A percentile compares a stretch with the other conserved stretches of the same genome.
phyloP scores from a whole-genome alignment of 257 asterid species.

The Primulina eburnea region DNA sequence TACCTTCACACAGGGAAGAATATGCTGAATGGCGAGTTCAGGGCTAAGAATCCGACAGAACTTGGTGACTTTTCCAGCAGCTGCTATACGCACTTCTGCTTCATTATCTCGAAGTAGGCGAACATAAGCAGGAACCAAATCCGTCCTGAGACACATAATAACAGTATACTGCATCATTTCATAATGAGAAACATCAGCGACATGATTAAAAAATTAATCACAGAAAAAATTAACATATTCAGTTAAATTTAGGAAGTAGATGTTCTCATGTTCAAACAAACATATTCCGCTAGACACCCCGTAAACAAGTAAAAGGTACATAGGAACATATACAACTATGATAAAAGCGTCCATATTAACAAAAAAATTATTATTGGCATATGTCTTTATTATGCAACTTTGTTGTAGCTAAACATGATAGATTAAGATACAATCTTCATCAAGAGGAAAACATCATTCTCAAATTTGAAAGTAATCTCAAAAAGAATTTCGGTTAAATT shows the following conservation, averaged over 20 bases:
- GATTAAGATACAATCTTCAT: too few relatives aligned
- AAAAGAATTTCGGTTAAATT: too few relatives aligned
- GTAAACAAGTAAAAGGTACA: not conserved
- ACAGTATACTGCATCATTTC: conserved; percentile 23
- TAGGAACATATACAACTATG: not conserved
- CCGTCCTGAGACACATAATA: conserved; percentile 55
- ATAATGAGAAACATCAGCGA: conserved; percentile 13
- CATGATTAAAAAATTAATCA: not conserved
- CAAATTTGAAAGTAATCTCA: too few relatives aligned
- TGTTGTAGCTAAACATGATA: too few relatives aligned
- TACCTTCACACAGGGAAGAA: conserved; percentile 97
- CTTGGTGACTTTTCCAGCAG: conserved; percentile 88
- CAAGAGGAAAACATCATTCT: too few relatives aligned
- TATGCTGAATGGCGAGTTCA: conserved; percentile 80
- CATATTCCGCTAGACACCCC: not conserved
- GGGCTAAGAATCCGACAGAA: conserved; percentile 77
- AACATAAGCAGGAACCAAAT: conserved; percentile 87
- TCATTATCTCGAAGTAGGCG: conserved; percentile 88
- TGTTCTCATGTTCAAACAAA: not conserved
- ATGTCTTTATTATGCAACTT: too few relatives aligned
- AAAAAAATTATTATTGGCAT: too few relatives aligned
- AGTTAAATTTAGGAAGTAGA: not conserved
- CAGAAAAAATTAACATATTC: not conserved
- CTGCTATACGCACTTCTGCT: conserved; percentile 92
- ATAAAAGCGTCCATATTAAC: not conserved